Percentiles rank a stretch among this genome's conserved stretches.
Conservation (phyloP, 805 yeast species). For the Lachancea quebecensis region DNA sequence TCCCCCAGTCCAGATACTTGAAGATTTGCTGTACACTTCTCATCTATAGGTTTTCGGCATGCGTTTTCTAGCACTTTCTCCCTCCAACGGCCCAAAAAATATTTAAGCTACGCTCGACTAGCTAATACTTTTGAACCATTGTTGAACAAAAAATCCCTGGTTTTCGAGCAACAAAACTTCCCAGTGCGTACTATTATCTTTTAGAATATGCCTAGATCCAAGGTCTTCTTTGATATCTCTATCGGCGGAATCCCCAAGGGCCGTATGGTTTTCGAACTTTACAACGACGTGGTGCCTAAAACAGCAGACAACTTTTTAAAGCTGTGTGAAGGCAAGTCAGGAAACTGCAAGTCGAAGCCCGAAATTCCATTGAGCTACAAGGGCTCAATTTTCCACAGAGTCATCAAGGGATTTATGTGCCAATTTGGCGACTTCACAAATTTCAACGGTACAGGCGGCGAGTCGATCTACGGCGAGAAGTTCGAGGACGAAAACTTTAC, state of each 20-base stretch:
- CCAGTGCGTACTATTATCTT: not conserved
- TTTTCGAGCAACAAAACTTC: too few relatives aligned
- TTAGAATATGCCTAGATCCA: slow-evolving; percentile 33
- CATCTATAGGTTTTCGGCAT: too few relatives aligned
- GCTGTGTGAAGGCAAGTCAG: slow-evolving; percentile 79
- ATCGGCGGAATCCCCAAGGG: slow-evolving; percentile 67
- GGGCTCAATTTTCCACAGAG: slow-evolving; percentile 87
- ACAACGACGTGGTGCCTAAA: slow-evolving; percentile 68
- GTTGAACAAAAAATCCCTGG: too few relatives aligned
- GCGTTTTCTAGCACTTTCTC: slow-evolving; percentile 4
- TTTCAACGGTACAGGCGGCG: slow-evolving; percentile 73
- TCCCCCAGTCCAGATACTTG: too few relatives aligned
- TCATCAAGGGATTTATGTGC: slow-evolving; percentile 82
- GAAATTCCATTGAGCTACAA: slow-evolving; percentile 61
- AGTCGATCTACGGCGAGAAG: slow-evolving; percentile 75
- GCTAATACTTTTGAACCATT: too few relatives aligned
- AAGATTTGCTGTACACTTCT: too few relatives aligned
- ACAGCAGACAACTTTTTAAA: slow-evolving; percentile 89
- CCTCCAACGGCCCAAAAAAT: not conserved
- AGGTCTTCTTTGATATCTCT: slow-evolving; percentile 72
- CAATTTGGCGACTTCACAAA: slow-evolving; percentile 93
- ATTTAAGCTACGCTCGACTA: not conserved
- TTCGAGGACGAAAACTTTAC: slow-evolving; percentile 87
- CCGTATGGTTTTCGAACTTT: slow-evolving; percentile 71
- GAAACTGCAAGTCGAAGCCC: slow-evolving; percentile 31